Percentiles rank a stretch among this genome's conserved stretches.
Conservation (phyloP, 257 asterid species). For the Solanum lycopersicoides region DNA sequence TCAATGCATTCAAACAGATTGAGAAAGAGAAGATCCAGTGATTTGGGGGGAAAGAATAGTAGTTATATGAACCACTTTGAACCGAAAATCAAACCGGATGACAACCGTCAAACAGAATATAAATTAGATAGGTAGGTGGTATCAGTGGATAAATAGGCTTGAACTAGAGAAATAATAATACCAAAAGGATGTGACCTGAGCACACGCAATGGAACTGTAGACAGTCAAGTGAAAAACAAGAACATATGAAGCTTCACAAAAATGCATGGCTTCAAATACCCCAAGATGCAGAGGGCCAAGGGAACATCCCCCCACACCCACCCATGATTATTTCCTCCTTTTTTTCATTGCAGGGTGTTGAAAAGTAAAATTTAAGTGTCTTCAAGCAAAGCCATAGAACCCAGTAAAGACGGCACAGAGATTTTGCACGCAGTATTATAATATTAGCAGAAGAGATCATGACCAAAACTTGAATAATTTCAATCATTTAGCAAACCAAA, state of each 20-base stretch:
- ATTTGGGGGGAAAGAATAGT: not conserved
- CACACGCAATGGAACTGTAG: not conserved
- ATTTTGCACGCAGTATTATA: not conserved
- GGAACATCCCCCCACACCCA: not conserved
- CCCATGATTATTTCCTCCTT: not conserved
- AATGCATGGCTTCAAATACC: not conserved
- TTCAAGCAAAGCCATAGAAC: not conserved
- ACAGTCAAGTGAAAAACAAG: not conserved
- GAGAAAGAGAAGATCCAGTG: not conserved
- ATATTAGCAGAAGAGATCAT: not conserved
- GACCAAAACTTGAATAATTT: not conserved
- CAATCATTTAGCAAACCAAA: not conserved
- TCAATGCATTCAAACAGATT: not conserved
- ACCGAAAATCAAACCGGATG: not conserved
- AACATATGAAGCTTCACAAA: not conserved
- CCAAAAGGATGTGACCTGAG: not conserved
- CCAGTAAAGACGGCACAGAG: not conserved
- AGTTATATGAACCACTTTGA: not conserved
- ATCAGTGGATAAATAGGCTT: not conserved
- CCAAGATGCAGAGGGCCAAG: not conserved
- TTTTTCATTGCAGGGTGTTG: not conserved
- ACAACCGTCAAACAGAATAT: not conserved
- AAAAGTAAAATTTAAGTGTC: not conserved
- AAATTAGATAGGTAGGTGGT: not conserved
- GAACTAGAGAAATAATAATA: not conserved